Percentiles rank a stretch among this genome's conserved stretches.
phyloP scores from a whole-genome alignment of 75 land plant genomes.

The Selaginella tamariscina region DNA sequence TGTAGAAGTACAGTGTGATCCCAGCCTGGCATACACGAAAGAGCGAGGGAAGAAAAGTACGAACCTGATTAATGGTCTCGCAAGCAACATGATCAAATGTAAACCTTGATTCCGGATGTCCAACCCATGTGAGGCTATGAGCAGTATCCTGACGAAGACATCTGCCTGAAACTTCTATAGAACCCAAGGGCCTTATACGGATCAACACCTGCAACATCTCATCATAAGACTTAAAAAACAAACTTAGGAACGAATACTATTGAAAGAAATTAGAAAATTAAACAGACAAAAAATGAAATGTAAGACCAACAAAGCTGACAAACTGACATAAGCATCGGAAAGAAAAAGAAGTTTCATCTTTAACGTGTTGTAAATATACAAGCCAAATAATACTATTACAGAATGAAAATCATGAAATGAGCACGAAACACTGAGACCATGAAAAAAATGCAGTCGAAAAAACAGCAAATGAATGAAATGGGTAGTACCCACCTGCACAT shows the following conservation, averaged over 20 bases:
- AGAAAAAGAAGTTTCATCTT: neutral
- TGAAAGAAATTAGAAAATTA: neutral
- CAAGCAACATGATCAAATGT: conserved; percentile 89
- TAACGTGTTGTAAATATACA: too few species aligned
- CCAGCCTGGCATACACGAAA: neutral
- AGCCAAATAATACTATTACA: too few species aligned
- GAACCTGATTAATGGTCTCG: conserved; percentile 75
- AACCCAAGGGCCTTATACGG: conserved; percentile 60
- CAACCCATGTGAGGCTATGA: conserved; percentile 76
- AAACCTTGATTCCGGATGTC: conserved; percentile 89
- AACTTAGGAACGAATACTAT: neutral
- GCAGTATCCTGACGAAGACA: conserved; percentile 72
- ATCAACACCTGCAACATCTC: conserved; percentile 78
- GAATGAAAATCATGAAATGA: neutral
- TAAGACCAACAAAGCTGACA: neutral
- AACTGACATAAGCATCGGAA: neutral
- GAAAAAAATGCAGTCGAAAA: neutral
- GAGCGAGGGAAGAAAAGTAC: neutral
- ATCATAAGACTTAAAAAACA: too few species aligned
- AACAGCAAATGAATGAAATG: neutral
- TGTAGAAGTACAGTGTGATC: neutral
- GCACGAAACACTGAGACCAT: neutral
- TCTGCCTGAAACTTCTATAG: conserved; percentile 53
- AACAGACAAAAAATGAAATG: neutral
- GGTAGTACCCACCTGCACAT: conserved; percentile 52